phyloP scores from a whole-genome alignment of 1,139 yeast species.

The Meyerozyma athensensis region DNA sequence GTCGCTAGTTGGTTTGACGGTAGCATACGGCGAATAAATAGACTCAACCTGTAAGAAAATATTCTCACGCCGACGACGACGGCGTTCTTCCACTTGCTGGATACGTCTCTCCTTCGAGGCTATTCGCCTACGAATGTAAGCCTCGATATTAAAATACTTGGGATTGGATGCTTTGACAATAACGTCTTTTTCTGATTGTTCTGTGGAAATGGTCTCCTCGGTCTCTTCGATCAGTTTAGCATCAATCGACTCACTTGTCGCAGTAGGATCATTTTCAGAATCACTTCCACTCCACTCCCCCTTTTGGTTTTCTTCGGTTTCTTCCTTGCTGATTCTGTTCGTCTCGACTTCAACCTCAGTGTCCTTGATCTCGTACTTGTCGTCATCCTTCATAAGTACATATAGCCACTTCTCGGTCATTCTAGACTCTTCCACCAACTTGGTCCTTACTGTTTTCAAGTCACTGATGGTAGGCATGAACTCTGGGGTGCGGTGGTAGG shows the following conservation, averaged over 20 bases:
- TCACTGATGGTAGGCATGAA: constrained; percentile 63
- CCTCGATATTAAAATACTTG: constrained; percentile 48
- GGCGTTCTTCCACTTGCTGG: constrained; percentile 17
- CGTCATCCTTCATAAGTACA: constrained; percentile 45
- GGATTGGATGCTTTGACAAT: constrained; percentile 1
- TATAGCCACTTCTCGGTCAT: constrained; percentile 75
- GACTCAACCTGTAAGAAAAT: constrained; percentile 43
- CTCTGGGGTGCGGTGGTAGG: constrained; percentile 72
- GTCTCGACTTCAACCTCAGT: constrained; percentile 21
- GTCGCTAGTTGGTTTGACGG: constrained; percentile 20
- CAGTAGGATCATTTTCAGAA: constrained; percentile 8
- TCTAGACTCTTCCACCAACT: constrained; percentile 73
- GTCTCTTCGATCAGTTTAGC: no score
- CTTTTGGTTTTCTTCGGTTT: constrained; percentile 10
- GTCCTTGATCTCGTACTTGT: constrained; percentile 27
- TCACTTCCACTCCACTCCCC: constrained; percentile 17
- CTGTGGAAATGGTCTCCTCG: constrained; percentile 9
- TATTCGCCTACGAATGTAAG: constrained; percentile 47
- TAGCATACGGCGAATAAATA: constrained; percentile 37
- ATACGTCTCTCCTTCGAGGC: constrained; percentile 18
- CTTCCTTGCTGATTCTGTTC: constrained; percentile 7
- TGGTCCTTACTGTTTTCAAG: constrained; percentile 64
- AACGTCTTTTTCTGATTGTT: constrained; percentile 7
- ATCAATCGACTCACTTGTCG: constrained; percentile 6
- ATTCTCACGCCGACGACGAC: constrained; percentile 26